Base-by-base conservation (phyloP, 2,329 filamentous ascomycete species). In the Ceratocystis alfenasii region DNA sequence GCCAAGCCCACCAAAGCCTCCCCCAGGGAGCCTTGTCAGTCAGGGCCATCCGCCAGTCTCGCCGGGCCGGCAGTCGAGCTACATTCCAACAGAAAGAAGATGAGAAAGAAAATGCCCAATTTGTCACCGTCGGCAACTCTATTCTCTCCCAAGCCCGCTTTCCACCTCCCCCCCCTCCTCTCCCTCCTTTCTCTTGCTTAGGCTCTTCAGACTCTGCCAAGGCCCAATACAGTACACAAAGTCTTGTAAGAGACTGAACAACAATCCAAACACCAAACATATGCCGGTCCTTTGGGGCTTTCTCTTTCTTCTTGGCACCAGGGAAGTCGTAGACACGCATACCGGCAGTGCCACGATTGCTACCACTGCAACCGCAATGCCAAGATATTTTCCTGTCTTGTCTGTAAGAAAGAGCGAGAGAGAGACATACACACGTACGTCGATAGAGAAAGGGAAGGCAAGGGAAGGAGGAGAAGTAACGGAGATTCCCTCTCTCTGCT, bases 241-340 rank as follows among this genome's bases (percentile, higher is more conserved):
- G 53, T 30, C 53, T 33, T 59, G 53, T 36, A 30, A 59, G 25
- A 59, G 53, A 59, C 53, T 33, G 53, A 33, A 7, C 53, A 59
- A 59, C 53, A 59, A 59, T 36, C 53, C 53, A 59, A 33, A 59
- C 53, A 59, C 53, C 53, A 59, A 33, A 59, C 53, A 59, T 59
- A 30, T 59, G 28, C 53, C 53, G 53, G 53, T 30, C 53, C 53
- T 59, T 59, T 33, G 12, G 53, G 53, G 53, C 53, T 59, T 59
- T 25, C 28, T 59, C 17, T 30, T 41, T 20, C 53, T 30, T 59
- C 53, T 59, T 59, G 53, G 53, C 53, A 59, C 53, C 25, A 59
- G 28, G 53, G 53, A 59, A 59, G 28, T 59, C 25, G n/a, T 36
- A 59, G 53, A 59, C 53, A 59, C 53, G 53, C 53, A 59, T 59